phyloP scores from a whole-genome alignment of 108 stramenopile genomes.

The Cylindrotheca fusiformis region DNA sequence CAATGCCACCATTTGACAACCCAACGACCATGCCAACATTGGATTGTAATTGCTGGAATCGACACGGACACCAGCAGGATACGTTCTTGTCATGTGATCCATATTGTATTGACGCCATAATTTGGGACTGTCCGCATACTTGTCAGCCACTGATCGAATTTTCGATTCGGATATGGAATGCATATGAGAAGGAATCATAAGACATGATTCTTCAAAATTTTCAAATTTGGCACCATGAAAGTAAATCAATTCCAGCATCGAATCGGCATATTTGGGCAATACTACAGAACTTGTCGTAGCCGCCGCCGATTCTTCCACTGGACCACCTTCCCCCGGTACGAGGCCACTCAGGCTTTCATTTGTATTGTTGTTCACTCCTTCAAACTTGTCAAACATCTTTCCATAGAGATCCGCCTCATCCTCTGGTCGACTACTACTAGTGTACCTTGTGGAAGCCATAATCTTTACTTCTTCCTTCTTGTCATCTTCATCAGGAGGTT shows the following conservation, averaged over 20 bases:
- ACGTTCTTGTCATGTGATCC: conserved; percentile 80
- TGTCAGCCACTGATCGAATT: conserved; percentile 47
- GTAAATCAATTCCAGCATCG: conserved; percentile 37
- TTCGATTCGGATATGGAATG: conserved; percentile 73
- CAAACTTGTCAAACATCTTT: too few species aligned
- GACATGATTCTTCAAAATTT: conserved; percentile 40
- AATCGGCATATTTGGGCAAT: neutral
- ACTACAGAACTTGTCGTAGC: too few species aligned
- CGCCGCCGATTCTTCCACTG: too few species aligned
- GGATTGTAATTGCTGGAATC: conserved; percentile 95
- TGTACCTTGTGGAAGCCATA: too few species aligned
- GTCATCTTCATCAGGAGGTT: conserved; percentile 49
- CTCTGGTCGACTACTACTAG: too few species aligned
- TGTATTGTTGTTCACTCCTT: too few species aligned
- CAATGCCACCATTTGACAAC: conserved; percentile 91
- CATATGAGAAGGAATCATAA: conserved; percentile 55
- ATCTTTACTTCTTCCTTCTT: conserved; percentile 4
- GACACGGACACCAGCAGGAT: conserved; percentile 80
- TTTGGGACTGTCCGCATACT: conserved; percentile 25
- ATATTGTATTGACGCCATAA: conserved; percentile 76
- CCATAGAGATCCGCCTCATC: too few species aligned
- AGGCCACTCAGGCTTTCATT: too few species aligned
- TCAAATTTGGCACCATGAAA: conserved; percentile 67
- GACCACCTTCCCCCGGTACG: too few species aligned
- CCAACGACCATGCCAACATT: conserved; percentile 78